A percentile compares a stretch with the other conserved stretches of the same genome.
Conservation (phyloP, 495 filamentous ascomycete genomes). For the Aspergillus biplanus region DNA sequence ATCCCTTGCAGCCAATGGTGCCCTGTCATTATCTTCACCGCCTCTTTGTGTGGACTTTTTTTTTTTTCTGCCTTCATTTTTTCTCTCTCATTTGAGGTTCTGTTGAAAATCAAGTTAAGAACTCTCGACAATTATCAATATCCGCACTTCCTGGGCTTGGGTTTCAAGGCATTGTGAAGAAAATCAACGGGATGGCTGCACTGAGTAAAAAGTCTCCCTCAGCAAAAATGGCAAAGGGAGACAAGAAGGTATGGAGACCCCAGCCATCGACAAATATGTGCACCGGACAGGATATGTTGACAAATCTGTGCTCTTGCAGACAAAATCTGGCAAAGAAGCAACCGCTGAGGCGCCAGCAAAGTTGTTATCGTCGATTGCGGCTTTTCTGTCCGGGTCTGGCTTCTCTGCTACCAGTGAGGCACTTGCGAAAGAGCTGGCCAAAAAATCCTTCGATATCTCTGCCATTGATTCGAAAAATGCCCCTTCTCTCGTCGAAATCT, state of each 20-base stretch:
- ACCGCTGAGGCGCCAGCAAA: conserved; percentile 52
- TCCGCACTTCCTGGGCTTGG: neutral
- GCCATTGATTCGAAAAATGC: conserved; percentile 38
- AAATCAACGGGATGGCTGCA: conserved; percentile 36
- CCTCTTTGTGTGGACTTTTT: conserved; percentile 26
- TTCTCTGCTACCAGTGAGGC: conserved; percentile 61
- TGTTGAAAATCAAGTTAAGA: neutral
- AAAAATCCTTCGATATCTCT: conserved; percentile 26
- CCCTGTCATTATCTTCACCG: conserved; percentile 22
- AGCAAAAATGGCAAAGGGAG: conserved; percentile 36
- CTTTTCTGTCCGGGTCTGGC: conserved; percentile 67
- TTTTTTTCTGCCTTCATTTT: conserved; percentile 36
- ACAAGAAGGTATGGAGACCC: conserved; percentile 39
- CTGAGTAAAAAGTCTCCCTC: conserved; percentile 32
- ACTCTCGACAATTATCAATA: neutral
- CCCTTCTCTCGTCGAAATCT: conserved; percentile 53
- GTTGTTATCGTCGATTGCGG: conserved; percentile 66
- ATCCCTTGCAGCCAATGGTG: conserved; percentile 29
- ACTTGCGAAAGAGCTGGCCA: conserved; percentile 58
- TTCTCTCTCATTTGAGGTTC: conserved; percentile 22
- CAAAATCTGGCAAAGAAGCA: conserved; percentile 25
- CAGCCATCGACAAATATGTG: neutral
- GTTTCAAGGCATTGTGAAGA: neutral
- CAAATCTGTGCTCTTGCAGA: conserved; percentile 11
- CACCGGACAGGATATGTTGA: neutral